Evolutionary conservation across 805 yeast species (phyloP), one percentile per base, ranked within the genome.

Genomic region (Saturnispora silvae): DNA sequence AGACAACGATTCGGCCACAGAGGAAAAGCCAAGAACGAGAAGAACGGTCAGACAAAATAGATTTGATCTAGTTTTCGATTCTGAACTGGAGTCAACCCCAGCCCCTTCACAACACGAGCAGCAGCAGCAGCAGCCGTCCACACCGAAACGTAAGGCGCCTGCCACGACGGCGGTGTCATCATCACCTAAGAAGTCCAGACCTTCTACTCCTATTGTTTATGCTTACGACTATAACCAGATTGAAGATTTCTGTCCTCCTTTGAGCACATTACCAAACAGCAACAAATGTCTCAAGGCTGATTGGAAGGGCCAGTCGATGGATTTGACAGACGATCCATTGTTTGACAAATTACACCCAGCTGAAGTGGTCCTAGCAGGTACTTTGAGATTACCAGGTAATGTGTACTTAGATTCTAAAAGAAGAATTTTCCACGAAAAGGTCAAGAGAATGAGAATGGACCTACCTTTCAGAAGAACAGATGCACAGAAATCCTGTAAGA

Each of bases 281-380:
- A 63, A 70, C 40, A 77, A 80, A 61, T 76, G 84, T 46, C 66
- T 87, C 48, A 80, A 80, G 53, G 82, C 94, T 25, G 97, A 89
- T 57, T 89, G 98, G 98, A 89, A 87, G 63, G 98, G 97, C 9
- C 94, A 86, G 50, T 94, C 96, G 26, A 86, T 89, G 96, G 94
- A 83, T 57, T 68, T 89, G 40, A 67, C 79, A 14, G 51, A 59
- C 23, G 97, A 92, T 59, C 94, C 95, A 16, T 69, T 83, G 47
- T 59, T 70, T 35, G 61, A 62, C 33, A 70, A 77, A 49, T 67
- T 92, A 46, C 96, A 89, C 59, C 96, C 96, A 1, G 95, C 96
- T 4, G 98, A 89, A 60, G 70, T 81, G 13, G 67, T 71, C 29
- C 66, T 89, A 43, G 96, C 97, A 4, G 80, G 94, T 14, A 81